These are phyloP conservation scores for Chrysoporthe puriensis DNA, from an alignment of 2,329 filamentous ascomycete genomes.

Conservation along the genomic window DNA sequence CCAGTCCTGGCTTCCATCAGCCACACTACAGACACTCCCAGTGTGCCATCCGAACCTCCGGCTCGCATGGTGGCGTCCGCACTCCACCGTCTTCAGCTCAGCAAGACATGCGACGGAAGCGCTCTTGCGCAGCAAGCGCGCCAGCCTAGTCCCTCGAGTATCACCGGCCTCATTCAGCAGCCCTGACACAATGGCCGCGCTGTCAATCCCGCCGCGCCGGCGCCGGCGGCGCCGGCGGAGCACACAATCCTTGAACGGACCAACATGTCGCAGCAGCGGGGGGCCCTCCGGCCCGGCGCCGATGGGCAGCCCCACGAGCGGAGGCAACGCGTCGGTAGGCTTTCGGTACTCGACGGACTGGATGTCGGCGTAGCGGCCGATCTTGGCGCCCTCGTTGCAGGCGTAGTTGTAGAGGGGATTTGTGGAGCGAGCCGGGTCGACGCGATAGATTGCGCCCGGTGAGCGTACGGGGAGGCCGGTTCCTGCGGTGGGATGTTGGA, in stretches of 20 bases:
- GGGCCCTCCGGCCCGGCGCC: constrained; percentile 47
- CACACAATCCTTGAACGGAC: constrained; percentile 37
- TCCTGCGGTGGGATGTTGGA: not conserved
- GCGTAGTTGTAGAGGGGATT: constrained; percentile 27
- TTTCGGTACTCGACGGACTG: constrained; percentile 23
- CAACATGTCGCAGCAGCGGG: constrained; percentile 36
- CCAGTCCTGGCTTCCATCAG: not conserved
- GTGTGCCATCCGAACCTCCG: not conserved
- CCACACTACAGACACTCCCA: not conserved
- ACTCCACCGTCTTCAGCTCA: not conserved
- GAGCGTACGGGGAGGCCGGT: constrained; percentile 13
- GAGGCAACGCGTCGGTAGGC: constrained; percentile 13
- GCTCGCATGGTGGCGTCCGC: not conserved
- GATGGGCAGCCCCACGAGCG: constrained; percentile 44
- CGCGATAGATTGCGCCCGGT: constrained; percentile 23
- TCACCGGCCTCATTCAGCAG: constrained; percentile 2
- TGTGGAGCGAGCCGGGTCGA: constrained; percentile 19
- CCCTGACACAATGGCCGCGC: constrained; percentile 7
- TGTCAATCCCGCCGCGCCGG: not conserved
- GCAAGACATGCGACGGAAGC: constrained; percentile 16
- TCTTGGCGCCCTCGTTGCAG: constrained; percentile 20
- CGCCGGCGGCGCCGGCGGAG: constrained; percentile 19
- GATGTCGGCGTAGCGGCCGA: constrained; percentile 12
- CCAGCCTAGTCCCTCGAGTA: not conserved
- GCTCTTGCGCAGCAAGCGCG: constrained; percentile 13